These are phyloP conservation scores for Lasiodiplodia sp. DNA, from an alignment of 2,329 filamentous ascomycete genomes.

Conservation along the genomic window DNA sequence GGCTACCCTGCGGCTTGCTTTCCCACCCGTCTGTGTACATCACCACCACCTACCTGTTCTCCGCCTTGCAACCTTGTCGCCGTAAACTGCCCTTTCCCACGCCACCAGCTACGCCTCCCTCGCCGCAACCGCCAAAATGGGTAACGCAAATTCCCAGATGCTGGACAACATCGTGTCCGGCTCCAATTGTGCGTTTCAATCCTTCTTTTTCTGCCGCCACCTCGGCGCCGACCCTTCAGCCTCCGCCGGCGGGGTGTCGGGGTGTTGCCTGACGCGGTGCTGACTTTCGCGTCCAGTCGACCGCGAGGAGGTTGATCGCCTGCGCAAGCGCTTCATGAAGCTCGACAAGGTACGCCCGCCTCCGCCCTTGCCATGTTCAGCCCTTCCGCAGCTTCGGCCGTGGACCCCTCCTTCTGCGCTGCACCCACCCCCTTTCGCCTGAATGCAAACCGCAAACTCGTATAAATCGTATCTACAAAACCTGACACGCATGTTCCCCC, in stretches of 20 bases:
- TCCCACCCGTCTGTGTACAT: constrained; percentile 9
- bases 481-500: not conserved
- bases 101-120: constrained; percentile 10
- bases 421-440: not conserved
- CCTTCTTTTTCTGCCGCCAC: constrained; percentile 30
- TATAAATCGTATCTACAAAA: not conserved
- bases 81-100: constrained; percentile 31
- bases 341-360: constrained; percentile 80
- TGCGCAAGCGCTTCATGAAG: constrained; percentile 99
- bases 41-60: not conserved
- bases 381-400: not conserved
- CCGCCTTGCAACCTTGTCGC: constrained; percentile 28
- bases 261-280: constrained; percentile 20
- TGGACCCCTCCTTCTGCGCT: not conserved
- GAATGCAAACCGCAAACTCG: not conserved
- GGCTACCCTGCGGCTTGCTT: constrained; percentile 1
- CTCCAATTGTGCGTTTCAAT: constrained; percentile 79
- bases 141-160: constrained; percentile 69
- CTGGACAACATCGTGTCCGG: constrained; percentile 96
- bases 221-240: not conserved
- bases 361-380: not conserved
- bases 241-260: constrained; percentile 2
- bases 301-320: constrained; percentile 92
- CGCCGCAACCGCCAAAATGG: constrained; percentile 52
- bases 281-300: constrained; percentile 70